Base-by-base conservation (phyloP, 306 rosid species). In the Cicer judaicum region DNA sequence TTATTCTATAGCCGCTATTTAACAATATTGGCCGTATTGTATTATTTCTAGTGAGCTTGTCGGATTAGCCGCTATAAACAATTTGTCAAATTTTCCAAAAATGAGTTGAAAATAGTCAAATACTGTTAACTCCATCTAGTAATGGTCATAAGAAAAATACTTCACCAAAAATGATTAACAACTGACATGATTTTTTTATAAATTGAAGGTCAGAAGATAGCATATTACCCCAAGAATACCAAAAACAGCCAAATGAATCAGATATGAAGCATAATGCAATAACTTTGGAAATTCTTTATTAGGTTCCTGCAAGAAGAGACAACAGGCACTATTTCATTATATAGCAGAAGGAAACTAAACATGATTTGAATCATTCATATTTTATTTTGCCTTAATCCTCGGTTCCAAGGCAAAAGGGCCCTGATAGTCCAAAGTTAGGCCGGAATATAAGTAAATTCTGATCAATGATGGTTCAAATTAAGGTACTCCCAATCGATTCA, bases 211-310 rank as follows among this genome's bases (percentile, higher is more conserved):
- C 7, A 62, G 47, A 68, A 11, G 46, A 61, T 16, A 67, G 44
- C 47, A 59, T 38, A 76, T 76, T 77, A 84, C 85, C 83, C 85
- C 82, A 8, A 84, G 78, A 80, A 84, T 84, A 10, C 87, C 87
- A 49, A 77, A 84, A 76, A 80, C 87, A 12, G 87, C 77, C 44
- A 84, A 18, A 12, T 77, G 80, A 48, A 61, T 15, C 38, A 84
- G 60, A 67, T 75, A 76, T 52, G 74, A 84, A 54, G 67, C 71
- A 2, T 47, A 77, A 56, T 84, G 75, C 68, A 84, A 72, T 1
- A 47, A 24, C 74, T 44, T 21, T 2, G 80, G 80, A 71, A 80
- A 53, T 3, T 72, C 78, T 57, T 55, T 34, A 15, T 41, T 48
- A 67, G 70, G 19, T 60, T 84, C 87, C 87, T 84, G 79, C 74